Evolutionary conservation across 495 filamentous ascomycete species (phyloP), one percentile per base, ranked within the genome.

Genomic region (Penicillium lividum): DNA sequence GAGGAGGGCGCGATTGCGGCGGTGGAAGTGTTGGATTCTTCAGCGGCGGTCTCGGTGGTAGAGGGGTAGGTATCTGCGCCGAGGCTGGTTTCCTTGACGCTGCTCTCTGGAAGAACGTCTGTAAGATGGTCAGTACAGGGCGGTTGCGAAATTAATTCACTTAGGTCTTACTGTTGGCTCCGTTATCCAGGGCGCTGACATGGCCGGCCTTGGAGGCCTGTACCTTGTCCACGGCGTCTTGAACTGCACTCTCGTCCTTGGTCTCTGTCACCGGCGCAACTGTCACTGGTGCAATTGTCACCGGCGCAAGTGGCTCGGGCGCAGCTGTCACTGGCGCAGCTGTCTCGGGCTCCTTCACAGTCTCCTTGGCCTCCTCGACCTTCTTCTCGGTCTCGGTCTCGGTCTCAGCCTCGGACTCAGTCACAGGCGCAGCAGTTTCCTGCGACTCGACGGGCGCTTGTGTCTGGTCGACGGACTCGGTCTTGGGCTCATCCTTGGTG

Each of bases 161-260:
- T 40, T 15, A 15, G 49, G 6, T 34, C 58, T 50, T 64, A 63
- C 59, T 55, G 56, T 61, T 66, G 56, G 55, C 61, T 25, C 51
- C 60, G 44, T 25, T 55, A 28, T 66, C 65, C 47, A 66, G 22
- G 13, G 62, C 28, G 36, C 59, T 51, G 22, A 63, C 16, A 43
- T 67, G 58, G 18, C 66, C 68, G 13, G 54, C 54, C 62, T 68
- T 63, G 44, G 68, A 65, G 22, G 64, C 61, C 46, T 69, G 66
- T 47, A 56, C 67, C 62, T 75, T 73, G 43, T 70, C 64, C 18
- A 66, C 65, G 8, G 65, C 44, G 28, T 64, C 66, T 29, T 69
- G 53, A 22, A 66, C 43, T 29, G 58, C 51, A 29, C n/a, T 36
- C n/a, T 55, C 33, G 8, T 51, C 52, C 51, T 46, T 46, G 16